phyloP scores from a whole-genome alignment of 1,284 basidiomycete genomes.

The Ganoderma sinense region DNA sequence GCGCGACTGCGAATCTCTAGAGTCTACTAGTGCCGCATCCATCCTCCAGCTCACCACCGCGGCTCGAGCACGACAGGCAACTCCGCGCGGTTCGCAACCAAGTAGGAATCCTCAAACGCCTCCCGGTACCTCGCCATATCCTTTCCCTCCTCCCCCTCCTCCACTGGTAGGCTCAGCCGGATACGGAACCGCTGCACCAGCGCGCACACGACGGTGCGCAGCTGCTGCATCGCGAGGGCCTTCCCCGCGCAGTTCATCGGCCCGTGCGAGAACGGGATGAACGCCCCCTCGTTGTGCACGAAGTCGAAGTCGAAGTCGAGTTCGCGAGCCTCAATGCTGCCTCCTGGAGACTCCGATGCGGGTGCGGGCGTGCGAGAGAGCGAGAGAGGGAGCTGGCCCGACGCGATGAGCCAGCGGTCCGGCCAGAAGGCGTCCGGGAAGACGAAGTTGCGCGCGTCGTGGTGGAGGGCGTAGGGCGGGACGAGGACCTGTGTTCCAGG shows the following conservation, averaged over 20 bases:
- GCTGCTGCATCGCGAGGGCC: too few relatives aligned
- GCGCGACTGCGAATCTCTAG: too few relatives aligned
- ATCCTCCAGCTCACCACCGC: not conserved
- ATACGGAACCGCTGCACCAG: constrained; percentile 37
- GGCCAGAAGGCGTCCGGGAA: constrained; percentile 14
- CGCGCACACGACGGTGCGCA: too few relatives aligned
- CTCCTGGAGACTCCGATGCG: too few relatives aligned
- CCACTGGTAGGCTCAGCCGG: constrained; percentile 30
- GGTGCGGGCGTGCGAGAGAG: not conserved
- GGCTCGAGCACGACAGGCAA: constrained; percentile 28
- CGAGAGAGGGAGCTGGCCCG: not conserved
- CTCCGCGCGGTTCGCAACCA: constrained; percentile 25
- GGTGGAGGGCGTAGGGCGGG: constrained; percentile 1
- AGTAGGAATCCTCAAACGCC: constrained; percentile 30
- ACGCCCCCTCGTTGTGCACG: constrained; percentile 35
- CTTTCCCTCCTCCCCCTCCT: constrained; percentile 28
- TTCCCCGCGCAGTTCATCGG: too few relatives aligned
- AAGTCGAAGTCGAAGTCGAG: constrained; percentile 13
- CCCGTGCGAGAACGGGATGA: constrained; percentile 40
- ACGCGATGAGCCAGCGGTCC: constrained; percentile 15
- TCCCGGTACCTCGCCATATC: constrained; percentile 32
- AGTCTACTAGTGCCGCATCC: too few relatives aligned
- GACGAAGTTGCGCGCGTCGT: constrained; percentile 11
- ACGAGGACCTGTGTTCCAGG: constrained; percentile 6
- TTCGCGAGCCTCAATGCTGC: too few relatives aligned